Conservation (phyloP, 495 filamentous ascomycete species). For the Penicillium argentinense region DNA sequence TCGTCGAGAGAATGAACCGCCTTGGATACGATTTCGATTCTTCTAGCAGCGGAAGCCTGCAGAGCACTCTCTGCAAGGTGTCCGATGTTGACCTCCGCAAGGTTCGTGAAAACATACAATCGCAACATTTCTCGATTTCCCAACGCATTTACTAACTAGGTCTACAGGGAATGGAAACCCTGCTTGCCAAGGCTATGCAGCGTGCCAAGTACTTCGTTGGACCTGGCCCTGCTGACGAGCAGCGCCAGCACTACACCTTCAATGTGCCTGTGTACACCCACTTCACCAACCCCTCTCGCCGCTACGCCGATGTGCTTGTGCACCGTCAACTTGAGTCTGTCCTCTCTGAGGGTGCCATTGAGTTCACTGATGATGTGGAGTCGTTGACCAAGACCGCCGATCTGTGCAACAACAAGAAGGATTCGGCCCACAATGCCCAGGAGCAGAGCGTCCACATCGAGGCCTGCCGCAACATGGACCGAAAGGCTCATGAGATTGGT, state of each 20-base stretch:
- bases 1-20: slow-evolving; percentile 88
- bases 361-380: slow-evolving; percentile 89
- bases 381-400: slow-evolving; percentile 89
- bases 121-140: background rate
- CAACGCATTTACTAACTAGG: background rate
- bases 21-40: slow-evolving; percentile 87
- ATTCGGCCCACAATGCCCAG: slow-evolving; percentile 94
- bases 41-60: slow-evolving; percentile 83
- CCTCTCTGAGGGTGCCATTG: slow-evolving; percentile 76
- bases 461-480: slow-evolving; percentile 91
- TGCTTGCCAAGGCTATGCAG: slow-evolving; percentile 90
- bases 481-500: slow-evolving; percentile 76
- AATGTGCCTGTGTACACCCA: slow-evolving; percentile 96
- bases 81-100: slow-evolving; percentile 85
- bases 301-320: slow-evolving; percentile 92
- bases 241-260: slow-evolving; percentile 83
- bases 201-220: slow-evolving; percentile 93
- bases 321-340: slow-evolving; percentile 92
- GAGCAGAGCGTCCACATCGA: slow-evolving; percentile 99
- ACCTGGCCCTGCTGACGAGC: slow-evolving; percentile 67
- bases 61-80: slow-evolving; percentile 90
- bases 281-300: slow-evolving; percentile 92
- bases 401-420: slow-evolving; percentile 97
- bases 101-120: slow-evolving; percentile 33
- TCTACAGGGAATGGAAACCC: slow-evolving; percentile 83